Conservation (phyloP, 225 moss, liverwort and hornwort species). For the Thuidium tamariscinum region DNA sequence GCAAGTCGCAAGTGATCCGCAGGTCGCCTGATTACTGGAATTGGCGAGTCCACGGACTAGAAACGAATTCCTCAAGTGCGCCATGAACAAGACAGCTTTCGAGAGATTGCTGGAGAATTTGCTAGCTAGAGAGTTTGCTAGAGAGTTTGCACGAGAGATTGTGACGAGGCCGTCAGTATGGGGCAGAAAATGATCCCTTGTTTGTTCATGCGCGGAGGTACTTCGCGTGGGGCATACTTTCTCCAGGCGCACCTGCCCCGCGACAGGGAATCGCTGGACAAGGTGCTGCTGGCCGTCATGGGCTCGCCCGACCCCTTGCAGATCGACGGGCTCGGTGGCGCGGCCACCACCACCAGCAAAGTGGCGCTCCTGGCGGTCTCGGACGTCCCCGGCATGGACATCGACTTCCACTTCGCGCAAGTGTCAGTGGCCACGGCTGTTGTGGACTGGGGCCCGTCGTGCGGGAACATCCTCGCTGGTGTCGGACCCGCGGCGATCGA, state of each 20-base stretch:
- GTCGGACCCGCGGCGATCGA: slow-evolving; percentile 60
- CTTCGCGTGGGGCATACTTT: slow-evolving; percentile 41
- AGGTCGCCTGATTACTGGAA: background rate
- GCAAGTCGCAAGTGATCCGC: background rate
- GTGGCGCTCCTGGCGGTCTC: slow-evolving; percentile 39
- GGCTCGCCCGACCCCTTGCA: slow-evolving; percentile 39
- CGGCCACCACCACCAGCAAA: slow-evolving; percentile 34
- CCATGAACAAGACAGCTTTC: background rate
- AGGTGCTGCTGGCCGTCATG: slow-evolving; percentile 38
- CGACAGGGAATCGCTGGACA: slow-evolving; percentile 7
- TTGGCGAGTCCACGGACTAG: background rate
- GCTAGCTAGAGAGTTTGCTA: background rate
- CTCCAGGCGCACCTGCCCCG: slow-evolving; percentile 39
- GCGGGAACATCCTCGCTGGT: slow-evolving; percentile 56
- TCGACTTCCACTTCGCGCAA: slow-evolving; percentile 48
- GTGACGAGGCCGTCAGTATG: background rate
- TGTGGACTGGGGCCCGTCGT: slow-evolving; percentile 50
- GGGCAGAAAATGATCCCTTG: slow-evolving; percentile 36
- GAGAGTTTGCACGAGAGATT: background rate
- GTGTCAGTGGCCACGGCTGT: background rate
- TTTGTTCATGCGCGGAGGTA: slow-evolving; percentile 55
- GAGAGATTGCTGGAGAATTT: background rate
- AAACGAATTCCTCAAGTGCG: background rate
- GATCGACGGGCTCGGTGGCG: slow-evolving; percentile 52
- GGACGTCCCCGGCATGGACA: slow-evolving; percentile 7